Evolutionary conservation across 164 flowering plant genomes (phyloP).

Genomic region (Santalum album): DNA sequence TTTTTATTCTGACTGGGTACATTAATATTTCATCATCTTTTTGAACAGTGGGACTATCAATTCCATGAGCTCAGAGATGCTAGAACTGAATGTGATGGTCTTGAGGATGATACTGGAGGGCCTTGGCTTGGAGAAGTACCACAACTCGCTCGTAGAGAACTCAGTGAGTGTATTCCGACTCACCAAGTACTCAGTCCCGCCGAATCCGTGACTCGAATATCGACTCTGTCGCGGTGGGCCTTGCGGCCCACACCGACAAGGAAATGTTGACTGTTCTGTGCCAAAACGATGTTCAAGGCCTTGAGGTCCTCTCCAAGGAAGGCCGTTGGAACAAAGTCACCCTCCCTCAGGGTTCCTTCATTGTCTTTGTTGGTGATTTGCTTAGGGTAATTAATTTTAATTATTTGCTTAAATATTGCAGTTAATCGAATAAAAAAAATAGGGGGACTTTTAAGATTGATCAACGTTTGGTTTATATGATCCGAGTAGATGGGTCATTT

Average conservation of each 20-base stretch:
- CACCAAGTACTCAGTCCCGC: constrained; percentile 35
- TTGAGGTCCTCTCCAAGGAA: constrained; percentile 27
- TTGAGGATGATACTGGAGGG: constrained; percentile 22
- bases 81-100: constrained; percentile 19
- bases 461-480: too few species aligned
- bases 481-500: too few species aligned
- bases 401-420: too few species aligned
- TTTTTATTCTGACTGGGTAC: too few species aligned
- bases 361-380: constrained; percentile 31
- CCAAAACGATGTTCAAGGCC: constrained; percentile 30
- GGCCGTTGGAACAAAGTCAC: constrained; percentile 26
- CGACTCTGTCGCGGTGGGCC: constrained; percentile 17
- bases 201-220: constrained; percentile 2
- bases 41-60: too few species aligned
- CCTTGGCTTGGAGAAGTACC: constrained; percentile 10
- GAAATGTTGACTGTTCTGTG: constrained; percentile 15
- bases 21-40: too few species aligned
- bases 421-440: too few species aligned
- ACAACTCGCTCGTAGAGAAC: constrained; percentile 8
- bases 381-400: too few species aligned
- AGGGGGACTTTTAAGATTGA: too few species aligned
- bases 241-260: constrained; percentile 31
- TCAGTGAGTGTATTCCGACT: constrained; percentile 17
- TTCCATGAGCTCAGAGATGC: constrained; percentile 25
- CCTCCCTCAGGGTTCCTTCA: constrained; percentile 14